Conservation (phyloP, 352 stramenopile genomes). For the Globisporangium okanoganense region DNA sequence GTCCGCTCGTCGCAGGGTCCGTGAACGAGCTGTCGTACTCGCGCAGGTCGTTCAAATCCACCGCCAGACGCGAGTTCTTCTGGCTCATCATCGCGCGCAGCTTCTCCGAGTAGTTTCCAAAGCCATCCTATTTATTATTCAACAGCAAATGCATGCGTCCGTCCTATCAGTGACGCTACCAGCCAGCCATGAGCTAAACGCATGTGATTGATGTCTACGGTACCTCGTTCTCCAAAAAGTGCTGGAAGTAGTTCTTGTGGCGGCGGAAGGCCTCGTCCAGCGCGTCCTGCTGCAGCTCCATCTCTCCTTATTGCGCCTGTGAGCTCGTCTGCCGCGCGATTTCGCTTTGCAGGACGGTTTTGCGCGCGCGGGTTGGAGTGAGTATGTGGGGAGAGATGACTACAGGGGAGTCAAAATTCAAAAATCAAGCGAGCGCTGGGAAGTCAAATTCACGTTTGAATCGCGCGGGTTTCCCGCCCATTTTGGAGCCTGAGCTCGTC, state of each 20-base stretch:
- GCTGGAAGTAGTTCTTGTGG: conserved; percentile 87
- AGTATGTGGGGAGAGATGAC: not conserved
- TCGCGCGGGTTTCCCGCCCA: conserved; percentile 2
- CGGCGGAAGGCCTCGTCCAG: conserved; percentile 82
- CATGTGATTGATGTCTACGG: no score
- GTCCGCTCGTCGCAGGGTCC: conserved; percentile 39
- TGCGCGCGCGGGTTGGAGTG: not conserved
- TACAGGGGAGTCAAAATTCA: conserved; percentile 5
- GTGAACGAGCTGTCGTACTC: conserved; percentile 88
- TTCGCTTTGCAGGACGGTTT: not conserved
- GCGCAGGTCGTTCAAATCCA: conserved; percentile 90
- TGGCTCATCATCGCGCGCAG: conserved; percentile 80
- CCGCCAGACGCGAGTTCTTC: conserved; percentile 64
- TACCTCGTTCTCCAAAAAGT: conserved; percentile 78
- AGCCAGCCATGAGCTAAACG: not conserved
- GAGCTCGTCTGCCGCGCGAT: not conserved
- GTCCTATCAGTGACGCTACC: not conserved
- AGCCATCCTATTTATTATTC: conserved; percentile 39
- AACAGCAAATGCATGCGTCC: not conserved
- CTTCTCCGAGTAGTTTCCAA: conserved; percentile 78
- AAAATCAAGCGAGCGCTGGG: not conserved
- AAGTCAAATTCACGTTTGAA: conserved; percentile 1
- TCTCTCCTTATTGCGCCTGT: conserved; percentile 11
- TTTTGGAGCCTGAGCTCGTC: not conserved
- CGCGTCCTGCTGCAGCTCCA: conserved; percentile 82